These are phyloP conservation scores for Tolypocladium capitatum DNA, from an alignment of 2,329 filamentous ascomycete species.

Conservation along the genomic window DNA sequence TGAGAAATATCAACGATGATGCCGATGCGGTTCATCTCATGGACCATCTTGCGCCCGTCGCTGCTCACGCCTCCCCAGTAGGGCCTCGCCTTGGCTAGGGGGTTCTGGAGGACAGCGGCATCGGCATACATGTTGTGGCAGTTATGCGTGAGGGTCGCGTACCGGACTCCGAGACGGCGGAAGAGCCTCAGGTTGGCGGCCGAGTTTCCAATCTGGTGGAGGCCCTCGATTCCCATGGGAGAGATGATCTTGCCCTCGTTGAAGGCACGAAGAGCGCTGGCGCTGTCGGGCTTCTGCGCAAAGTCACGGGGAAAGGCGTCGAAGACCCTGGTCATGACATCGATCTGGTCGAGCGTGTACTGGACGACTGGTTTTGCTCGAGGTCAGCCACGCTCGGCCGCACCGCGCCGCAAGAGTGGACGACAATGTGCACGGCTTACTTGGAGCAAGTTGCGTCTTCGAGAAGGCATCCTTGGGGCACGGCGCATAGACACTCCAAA, in stretches of 20 bases:
- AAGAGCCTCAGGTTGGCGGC: conserved; percentile 62
- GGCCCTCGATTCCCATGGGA: conserved; percentile 69
- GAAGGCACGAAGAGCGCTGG: conserved; percentile 49
- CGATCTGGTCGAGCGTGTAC: conserved; percentile 61
- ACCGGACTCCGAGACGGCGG: conserved; percentile 67
- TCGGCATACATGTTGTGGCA: conserved; percentile 87
- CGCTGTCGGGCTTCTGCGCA: conserved; percentile 48
- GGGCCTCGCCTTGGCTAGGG: conserved; percentile 37
- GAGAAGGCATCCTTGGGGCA: conserved; percentile 69
- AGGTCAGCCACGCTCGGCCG: too few relatives aligned
- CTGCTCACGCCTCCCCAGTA: conserved; percentile 61
- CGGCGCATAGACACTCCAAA: conserved; percentile 77
- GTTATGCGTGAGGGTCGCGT: conserved; percentile 83
- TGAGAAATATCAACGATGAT: conserved; percentile 91
- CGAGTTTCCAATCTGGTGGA: conserved; percentile 89
- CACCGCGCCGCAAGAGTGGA: too few relatives aligned
- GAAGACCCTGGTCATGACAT: conserved; percentile 54
- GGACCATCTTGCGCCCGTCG: conserved; percentile 53
- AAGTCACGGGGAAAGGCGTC: conserved; percentile 54
- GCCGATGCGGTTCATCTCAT: conserved; percentile 87
- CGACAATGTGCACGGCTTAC: conserved; percentile 26
- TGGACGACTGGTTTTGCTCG: conserved; percentile 36
- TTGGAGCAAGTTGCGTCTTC: conserved; percentile 54
- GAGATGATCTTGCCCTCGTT: conserved; percentile 54
- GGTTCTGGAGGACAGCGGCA: conserved; percentile 53